phyloP scores from a whole-genome alignment of 495 filamentous ascomycete species.

The Schizothecium vesticola region DNA sequence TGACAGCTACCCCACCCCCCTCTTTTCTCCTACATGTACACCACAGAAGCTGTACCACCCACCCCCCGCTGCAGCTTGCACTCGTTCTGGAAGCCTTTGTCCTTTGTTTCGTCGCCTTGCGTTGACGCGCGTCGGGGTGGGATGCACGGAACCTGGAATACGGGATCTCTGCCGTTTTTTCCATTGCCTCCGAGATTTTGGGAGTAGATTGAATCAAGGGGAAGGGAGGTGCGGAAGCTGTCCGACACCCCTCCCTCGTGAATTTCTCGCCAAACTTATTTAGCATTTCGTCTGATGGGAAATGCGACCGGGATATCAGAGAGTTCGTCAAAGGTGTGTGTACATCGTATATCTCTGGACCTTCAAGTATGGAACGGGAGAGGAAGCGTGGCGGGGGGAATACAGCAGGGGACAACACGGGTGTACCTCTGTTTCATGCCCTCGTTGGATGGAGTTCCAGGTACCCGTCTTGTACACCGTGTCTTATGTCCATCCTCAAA shows the following conservation, averaged over 20 bases:
- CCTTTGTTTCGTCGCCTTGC: not conserved
- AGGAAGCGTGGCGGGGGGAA: not conserved
- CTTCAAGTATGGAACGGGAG: not conserved
- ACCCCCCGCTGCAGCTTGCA: not conserved
- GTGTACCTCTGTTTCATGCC: not conserved
- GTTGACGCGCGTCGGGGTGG: conserved; percentile 1
- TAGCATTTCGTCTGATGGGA: not conserved
- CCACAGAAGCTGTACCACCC: not conserved
- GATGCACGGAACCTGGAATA: conserved; percentile 2
- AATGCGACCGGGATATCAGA: not conserved
- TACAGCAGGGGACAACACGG: not conserved
- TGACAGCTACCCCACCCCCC: not conserved
- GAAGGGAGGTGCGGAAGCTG: not conserved
- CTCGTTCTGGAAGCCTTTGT: conserved; percentile 7
- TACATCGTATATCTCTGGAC: not conserved
- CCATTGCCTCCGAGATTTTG: not conserved
- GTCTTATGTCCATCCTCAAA: not conserved
- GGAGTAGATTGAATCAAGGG: not conserved
- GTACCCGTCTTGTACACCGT: not conserved
- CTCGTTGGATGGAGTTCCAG: not conserved
- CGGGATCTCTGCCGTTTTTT: not conserved
- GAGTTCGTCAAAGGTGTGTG: not conserved
- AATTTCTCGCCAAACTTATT: not conserved
- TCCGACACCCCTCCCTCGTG: not conserved
- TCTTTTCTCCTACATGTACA: not conserved